These are phyloP conservation scores for Aspergillus pseudotamarii DNA, from an alignment of 2,329 filamentous ascomycete genomes.

Conservation along the genomic window DNA sequence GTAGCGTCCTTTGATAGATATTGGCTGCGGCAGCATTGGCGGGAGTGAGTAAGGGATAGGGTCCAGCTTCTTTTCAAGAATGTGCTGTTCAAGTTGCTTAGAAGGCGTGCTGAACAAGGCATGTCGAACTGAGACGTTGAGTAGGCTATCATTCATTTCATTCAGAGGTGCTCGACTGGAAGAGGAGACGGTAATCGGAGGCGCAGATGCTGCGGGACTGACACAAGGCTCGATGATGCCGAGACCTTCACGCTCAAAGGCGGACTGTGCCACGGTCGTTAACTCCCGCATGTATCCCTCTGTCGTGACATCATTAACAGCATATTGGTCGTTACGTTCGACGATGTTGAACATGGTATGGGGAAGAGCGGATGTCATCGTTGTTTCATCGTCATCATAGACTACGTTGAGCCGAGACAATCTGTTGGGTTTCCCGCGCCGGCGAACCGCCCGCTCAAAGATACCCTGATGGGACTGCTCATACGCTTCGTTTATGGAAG, in stretches of 20 bases:
- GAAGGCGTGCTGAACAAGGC: conserved; percentile 68
- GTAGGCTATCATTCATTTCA: conserved; percentile 72
- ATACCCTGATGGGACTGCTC: conserved; percentile 69
- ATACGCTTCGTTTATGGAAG: conserved; percentile 72
- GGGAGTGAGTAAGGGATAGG: conserved; percentile 56
- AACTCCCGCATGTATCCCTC: conserved; percentile 75
- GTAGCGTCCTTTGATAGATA: conserved; percentile 79
- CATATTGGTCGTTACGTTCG: conserved; percentile 66
- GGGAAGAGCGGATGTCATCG: conserved; percentile 66
- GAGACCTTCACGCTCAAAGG: conserved; percentile 71
- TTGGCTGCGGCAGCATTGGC: conserved; percentile 76
- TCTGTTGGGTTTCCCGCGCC: conserved; percentile 55
- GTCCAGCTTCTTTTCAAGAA: conserved; percentile 74
- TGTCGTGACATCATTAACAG: conserved; percentile 68
- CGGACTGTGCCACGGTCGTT: conserved; percentile 73
- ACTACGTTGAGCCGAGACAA: conserved; percentile 67
- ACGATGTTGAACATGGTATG: conserved; percentile 83
- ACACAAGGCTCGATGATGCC: conserved; percentile 79
- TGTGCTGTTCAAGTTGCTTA: conserved; percentile 67
- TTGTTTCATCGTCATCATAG: conserved; percentile 67
- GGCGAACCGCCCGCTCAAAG: conserved; percentile 71
- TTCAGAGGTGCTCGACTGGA: conserved; percentile 65
- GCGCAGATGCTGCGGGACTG: conserved; percentile 76
- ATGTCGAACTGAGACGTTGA: conserved; percentile 76
- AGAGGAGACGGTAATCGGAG: conserved; percentile 80